Conservation (phyloP, 164 flowering plant genomes). For the Chloranthus sessilifolius region DNA sequence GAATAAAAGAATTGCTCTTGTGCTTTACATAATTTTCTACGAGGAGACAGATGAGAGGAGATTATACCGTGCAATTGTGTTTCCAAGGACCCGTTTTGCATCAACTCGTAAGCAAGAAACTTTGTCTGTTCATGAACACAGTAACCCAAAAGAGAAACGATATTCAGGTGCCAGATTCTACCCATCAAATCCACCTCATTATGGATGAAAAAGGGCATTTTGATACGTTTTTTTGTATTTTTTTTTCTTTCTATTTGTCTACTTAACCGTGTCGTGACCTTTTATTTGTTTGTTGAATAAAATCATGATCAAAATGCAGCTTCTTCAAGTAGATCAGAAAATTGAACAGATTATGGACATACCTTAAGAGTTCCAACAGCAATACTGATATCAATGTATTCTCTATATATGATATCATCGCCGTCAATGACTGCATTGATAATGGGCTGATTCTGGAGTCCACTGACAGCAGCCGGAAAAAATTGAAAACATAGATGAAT, state of each 20-base stretch:
- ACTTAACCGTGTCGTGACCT: too few relatives aligned
- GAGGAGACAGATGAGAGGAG: not conserved
- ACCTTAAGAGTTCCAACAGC: slow-evolving; percentile 98
- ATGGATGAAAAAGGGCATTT: too few relatives aligned
- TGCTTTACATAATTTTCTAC: not conserved
- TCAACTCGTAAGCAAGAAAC: slow-evolving; percentile 76
- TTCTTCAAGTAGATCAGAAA: too few relatives aligned
- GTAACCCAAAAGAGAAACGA: slow-evolving; percentile 68
- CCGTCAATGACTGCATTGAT: slow-evolving; percentile 96
- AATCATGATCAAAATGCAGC: too few relatives aligned
- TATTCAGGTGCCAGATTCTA: slow-evolving; percentile 69
- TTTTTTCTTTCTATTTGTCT: too few relatives aligned
- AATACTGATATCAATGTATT: slow-evolving; percentile 80
- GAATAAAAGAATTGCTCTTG: too few relatives aligned
- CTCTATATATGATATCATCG: slow-evolving; percentile 89
- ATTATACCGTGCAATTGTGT: slow-evolving; percentile 81
- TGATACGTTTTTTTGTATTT: too few relatives aligned
- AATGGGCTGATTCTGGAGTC: slow-evolving; percentile 76
- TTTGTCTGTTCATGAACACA: slow-evolving; percentile 51
- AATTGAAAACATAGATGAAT: slow-evolving; percentile 1
- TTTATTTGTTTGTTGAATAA: too few relatives aligned
- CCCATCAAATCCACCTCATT: slow-evolving; percentile 74
- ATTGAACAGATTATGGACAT: slow-evolving; percentile 6
- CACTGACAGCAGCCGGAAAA: slow-evolving; percentile 87
- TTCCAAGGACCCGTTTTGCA: slow-evolving; percentile 88